Conservation (phyloP, 345 rosid species). For the Eucalyptus rudis region DNA sequence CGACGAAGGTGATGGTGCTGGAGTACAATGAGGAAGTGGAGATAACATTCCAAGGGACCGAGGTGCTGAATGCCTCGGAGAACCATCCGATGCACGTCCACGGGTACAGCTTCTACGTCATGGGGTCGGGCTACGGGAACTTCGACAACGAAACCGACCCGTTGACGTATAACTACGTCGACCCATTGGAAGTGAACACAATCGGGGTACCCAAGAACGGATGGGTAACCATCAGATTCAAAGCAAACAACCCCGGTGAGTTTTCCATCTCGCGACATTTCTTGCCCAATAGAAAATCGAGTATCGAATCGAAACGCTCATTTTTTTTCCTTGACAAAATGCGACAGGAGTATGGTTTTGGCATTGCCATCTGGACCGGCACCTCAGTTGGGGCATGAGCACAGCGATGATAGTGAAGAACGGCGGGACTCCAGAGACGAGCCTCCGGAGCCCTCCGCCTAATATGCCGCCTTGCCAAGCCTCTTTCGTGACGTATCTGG, state of each 20-base stretch:
- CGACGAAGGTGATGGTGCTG: slow-evolving; percentile 8
- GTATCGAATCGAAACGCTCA: background rate
- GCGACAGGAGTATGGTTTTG: slow-evolving; percentile 11
- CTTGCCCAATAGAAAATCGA: background rate
- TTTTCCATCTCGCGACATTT: background rate
- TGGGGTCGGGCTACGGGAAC: slow-evolving; percentile 31
- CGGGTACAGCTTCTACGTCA: slow-evolving; percentile 29
- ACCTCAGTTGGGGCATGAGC: slow-evolving; percentile 31
- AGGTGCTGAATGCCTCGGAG: slow-evolving; percentile 11
- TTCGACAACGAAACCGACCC: slow-evolving; percentile 17
- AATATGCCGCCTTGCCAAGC: slow-evolving; percentile 18
- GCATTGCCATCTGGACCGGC: slow-evolving; percentile 39
- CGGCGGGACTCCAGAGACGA: background rate
- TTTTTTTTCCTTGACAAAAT: background rate
- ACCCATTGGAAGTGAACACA: slow-evolving; percentile 25
- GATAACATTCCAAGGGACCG: slow-evolving; percentile 28
- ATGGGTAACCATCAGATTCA: slow-evolving; percentile 32
- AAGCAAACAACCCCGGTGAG: slow-evolving; percentile 28
- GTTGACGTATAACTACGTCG: slow-evolving; percentile 13
- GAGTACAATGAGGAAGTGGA: slow-evolving; percentile 14
- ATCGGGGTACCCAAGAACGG: slow-evolving; percentile 21
- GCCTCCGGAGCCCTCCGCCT: slow-evolving; percentile 17
- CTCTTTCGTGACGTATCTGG: background rate
- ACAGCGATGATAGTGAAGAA: slow-evolving; percentile 17
- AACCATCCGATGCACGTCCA: slow-evolving; percentile 37